Evolutionary conservation across 495 filamentous ascomycete genomes (phyloP).

Genomic region (Cairneyella variabilis): DNA sequence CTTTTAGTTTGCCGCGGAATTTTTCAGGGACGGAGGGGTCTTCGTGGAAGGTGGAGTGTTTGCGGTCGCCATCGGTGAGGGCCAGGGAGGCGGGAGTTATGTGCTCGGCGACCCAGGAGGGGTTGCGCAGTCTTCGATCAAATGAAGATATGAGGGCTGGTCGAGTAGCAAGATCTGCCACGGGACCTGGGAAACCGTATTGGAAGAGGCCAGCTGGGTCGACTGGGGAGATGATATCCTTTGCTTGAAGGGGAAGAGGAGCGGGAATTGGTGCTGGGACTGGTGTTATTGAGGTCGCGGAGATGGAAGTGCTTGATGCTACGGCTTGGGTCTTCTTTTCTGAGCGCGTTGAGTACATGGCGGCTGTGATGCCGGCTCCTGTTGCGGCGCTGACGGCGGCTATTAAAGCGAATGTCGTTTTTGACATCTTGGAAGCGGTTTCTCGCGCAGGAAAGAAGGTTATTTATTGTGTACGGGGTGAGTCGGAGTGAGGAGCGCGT

Average conservation of each 20-base stretch:
- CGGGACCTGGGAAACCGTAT: slow-evolving; percentile 94
- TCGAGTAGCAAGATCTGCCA: slow-evolving; percentile 74
- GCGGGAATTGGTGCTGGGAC: slow-evolving; percentile 24
- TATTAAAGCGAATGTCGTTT: slow-evolving; percentile 80
- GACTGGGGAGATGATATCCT: slow-evolving; percentile 49
- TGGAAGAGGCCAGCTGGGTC: slow-evolving; percentile 88
- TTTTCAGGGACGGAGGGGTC: slow-evolving; percentile 73
- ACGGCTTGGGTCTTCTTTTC: slow-evolving; percentile 41
- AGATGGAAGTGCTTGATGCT: slow-evolving; percentile 39
- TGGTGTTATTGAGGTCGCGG: slow-evolving; percentile 38
- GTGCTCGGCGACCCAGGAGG: slow-evolving; percentile 94
- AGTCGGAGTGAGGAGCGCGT: slow-evolving; percentile 3
- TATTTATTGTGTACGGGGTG: slow-evolving; percentile 19
- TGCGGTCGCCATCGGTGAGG: slow-evolving; percentile 72
- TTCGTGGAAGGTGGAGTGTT: slow-evolving; percentile 78
- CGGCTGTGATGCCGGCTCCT: slow-evolving; percentile 77
- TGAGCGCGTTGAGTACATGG: slow-evolving; percentile 65
- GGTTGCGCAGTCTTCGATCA: slow-evolving; percentile 90
- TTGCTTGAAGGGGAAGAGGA: slow-evolving; percentile 31
- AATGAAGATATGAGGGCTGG: slow-evolving; percentile 76
- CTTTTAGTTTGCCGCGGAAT: slow-evolving; percentile 85
- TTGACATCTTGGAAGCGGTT: slow-evolving; percentile 59
- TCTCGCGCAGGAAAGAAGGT: neutral
- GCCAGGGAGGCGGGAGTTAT: slow-evolving; percentile 87
- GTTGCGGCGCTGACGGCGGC: slow-evolving; percentile 86